A percentile compares a stretch with the other conserved stretches of the same genome.
Evolutionary conservation across 768 basidiomycete genomes (phyloP).

Genomic region (Austroboletus eburneus): DNA sequence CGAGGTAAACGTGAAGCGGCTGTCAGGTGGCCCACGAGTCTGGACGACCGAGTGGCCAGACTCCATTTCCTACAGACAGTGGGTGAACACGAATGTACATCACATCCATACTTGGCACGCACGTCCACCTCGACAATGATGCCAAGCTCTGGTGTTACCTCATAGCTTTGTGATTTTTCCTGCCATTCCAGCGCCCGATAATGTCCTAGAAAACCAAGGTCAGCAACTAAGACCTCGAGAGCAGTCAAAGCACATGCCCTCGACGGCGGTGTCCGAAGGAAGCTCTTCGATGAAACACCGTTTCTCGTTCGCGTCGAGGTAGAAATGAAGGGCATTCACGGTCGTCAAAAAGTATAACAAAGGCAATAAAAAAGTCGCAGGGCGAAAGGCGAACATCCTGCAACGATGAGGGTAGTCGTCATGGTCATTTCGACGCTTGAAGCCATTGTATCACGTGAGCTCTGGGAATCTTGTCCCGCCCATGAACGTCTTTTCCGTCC

Average conservation of each 20-base stretch:
- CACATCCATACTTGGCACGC: constrained; percentile 25
- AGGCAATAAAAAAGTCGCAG: constrained; percentile 29
- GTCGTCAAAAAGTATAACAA: constrained; percentile 41
- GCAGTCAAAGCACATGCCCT: constrained; percentile 51
- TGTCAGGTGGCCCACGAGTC: constrained; percentile 85
- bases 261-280: constrained; percentile 91
- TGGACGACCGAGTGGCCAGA: constrained; percentile 77
- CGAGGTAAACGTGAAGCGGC: constrained; percentile 96
- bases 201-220: constrained; percentile 55
- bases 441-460: constrained; percentile 16
- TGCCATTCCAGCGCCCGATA: constrained; percentile 93
- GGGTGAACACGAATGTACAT: neutral
- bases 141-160: constrained; percentile 71
- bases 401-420: neutral
- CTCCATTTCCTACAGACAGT: constrained; percentile 68
- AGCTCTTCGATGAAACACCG: constrained; percentile 96
- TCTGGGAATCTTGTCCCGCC: neutral
- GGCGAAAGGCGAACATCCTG: constrained; percentile 25
- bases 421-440: neutral
- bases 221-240: neutral
- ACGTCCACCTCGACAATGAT: constrained; percentile 91
- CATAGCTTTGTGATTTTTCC: constrained; percentile 64
- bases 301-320: constrained; percentile 90
- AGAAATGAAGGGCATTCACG: constrained; percentile 87
- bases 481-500: neutral